phyloP scores from a whole-genome alignment of 2,329 filamentous ascomycete genomes.

The Elsinoe necatrix region DNA sequence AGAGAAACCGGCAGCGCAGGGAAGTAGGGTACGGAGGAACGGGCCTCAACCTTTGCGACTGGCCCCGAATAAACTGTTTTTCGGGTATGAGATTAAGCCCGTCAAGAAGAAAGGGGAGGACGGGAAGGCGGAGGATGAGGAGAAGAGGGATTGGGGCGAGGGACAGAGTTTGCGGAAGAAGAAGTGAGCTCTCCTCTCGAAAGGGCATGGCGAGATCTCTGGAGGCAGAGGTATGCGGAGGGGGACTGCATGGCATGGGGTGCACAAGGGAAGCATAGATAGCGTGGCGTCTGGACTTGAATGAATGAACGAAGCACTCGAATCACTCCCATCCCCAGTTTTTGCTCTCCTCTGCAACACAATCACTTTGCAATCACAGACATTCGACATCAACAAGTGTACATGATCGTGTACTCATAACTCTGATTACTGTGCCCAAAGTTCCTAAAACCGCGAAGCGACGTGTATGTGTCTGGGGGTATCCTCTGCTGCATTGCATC shows the following conservation, averaged over 20 bases:
- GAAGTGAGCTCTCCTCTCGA: constrained; percentile 42
- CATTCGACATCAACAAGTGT: neutral
- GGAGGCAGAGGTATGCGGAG: neutral
- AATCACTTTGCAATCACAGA: neutral
- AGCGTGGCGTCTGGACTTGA: neutral
- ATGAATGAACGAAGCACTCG: no score
- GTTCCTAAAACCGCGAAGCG: neutral
- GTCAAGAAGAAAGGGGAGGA: constrained; percentile 65
- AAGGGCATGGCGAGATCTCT: no score
- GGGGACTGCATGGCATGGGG: neutral
- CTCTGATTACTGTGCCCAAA: neutral
- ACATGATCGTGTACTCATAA: neutral
- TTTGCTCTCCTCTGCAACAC: no score
- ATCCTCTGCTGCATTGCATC: constrained; percentile 1
- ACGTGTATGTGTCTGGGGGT: neutral
- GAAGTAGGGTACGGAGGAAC: constrained; percentile 44
- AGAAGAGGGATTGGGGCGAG: constrained; percentile 60
- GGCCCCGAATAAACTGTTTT: constrained; percentile 85
- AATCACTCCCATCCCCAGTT: no score
- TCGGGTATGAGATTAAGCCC: constrained; percentile 88
- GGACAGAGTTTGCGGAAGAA: constrained; percentile 78
- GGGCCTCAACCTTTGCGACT: constrained; percentile 80
- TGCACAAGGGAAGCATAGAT: neutral
- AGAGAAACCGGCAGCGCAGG: constrained; percentile 29
- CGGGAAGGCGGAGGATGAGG: constrained; percentile 51